Evolutionary conservation across 2,329 filamentous ascomycete genomes (phyloP).

Genomic region (Phialocephala subalpina): DNA sequence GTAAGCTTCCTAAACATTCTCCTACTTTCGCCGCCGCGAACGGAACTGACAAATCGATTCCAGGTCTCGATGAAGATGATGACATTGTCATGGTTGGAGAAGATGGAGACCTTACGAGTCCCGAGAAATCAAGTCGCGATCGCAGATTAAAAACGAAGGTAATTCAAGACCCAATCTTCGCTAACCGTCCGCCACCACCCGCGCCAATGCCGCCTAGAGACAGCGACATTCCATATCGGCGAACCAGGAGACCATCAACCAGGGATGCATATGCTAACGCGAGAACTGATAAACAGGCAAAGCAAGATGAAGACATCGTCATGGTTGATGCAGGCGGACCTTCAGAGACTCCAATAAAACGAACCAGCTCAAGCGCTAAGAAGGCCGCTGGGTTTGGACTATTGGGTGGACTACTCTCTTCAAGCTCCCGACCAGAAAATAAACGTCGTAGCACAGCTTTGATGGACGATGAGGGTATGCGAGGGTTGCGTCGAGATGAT

Average conservation of each 20-base stretch:
- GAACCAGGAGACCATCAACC: constrained; percentile 35
- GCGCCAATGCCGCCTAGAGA: constrained; percentile 43
- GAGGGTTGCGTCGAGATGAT: constrained; percentile 44
- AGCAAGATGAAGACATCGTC: constrained; percentile 69
- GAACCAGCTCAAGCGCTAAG: constrained; percentile 68
- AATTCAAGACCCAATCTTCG: constrained; percentile 38
- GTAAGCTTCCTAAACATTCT: constrained; percentile 37
- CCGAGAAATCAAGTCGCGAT: constrained; percentile 56
- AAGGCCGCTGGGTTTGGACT: constrained; percentile 67
- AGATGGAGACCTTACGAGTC: constrained; percentile 52
- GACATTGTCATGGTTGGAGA: constrained; percentile 56
- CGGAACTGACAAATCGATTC: constrained; percentile 30
- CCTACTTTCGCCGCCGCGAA: not conserved
- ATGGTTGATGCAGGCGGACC: constrained; percentile 62
- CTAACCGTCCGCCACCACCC: constrained; percentile 36
- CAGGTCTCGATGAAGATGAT: constrained; percentile 52
- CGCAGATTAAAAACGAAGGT: constrained; percentile 53
- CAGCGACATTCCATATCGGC: constrained; percentile 39
- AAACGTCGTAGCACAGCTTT: constrained; percentile 59
- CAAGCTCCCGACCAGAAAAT: constrained; percentile 53
- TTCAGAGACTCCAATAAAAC: constrained; percentile 55
- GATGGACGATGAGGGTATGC: constrained; percentile 57
- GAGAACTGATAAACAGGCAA: constrained; percentile 65
- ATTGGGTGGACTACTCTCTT: constrained; percentile 63
- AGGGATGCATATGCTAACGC: constrained; percentile 47